Conservation (phyloP, 2,329 filamentous ascomycete species). For the Nothomitra cinnamomea region DNA sequence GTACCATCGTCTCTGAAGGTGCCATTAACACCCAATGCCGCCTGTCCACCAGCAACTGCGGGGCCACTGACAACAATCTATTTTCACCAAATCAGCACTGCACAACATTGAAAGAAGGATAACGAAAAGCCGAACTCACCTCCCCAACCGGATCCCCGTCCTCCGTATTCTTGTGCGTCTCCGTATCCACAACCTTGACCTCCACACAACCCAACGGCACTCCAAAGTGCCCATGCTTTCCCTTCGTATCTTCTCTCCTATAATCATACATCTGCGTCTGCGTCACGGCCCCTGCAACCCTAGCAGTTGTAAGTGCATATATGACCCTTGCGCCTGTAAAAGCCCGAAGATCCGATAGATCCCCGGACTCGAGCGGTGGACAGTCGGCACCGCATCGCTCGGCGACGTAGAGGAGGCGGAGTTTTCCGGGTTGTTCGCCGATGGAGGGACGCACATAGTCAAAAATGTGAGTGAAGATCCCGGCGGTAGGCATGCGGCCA, state of each 20-base stretch:
- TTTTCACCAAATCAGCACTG: constrained; percentile 9
- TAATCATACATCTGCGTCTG: constrained; percentile 87
- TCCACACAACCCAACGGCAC: constrained; percentile 66
- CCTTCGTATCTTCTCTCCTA: constrained; percentile 31
- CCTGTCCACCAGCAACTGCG: constrained; percentile 51
- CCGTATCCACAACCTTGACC: constrained; percentile 50
- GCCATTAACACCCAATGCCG: constrained; percentile 44
- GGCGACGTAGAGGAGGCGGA: constrained; percentile 67
- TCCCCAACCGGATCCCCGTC: constrained; percentile 40
- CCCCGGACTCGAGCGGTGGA: constrained; percentile 47
- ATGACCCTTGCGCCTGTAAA: constrained; percentile 65
- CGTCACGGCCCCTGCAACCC: constrained; percentile 75
- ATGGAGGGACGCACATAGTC: constrained; percentile 8
- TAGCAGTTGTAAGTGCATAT: constrained; percentile 67
- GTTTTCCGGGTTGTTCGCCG: constrained; percentile 38
- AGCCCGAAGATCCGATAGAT: constrained; percentile 65
- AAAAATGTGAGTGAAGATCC: constrained; percentile 22
- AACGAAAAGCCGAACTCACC: constrained; percentile 27
- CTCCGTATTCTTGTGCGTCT: constrained; percentile 44
- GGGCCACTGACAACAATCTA: constrained; percentile 58
- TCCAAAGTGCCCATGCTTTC: constrained; percentile 54
- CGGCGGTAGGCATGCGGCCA: constrained; percentile 56
- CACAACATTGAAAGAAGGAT: not conserved
- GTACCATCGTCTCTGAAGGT: constrained; percentile 58
- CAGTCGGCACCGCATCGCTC: constrained; percentile 48